Evolutionary conservation across 257 asterid genomes (phyloP).

Genomic region (Solanum boliviense): DNA sequence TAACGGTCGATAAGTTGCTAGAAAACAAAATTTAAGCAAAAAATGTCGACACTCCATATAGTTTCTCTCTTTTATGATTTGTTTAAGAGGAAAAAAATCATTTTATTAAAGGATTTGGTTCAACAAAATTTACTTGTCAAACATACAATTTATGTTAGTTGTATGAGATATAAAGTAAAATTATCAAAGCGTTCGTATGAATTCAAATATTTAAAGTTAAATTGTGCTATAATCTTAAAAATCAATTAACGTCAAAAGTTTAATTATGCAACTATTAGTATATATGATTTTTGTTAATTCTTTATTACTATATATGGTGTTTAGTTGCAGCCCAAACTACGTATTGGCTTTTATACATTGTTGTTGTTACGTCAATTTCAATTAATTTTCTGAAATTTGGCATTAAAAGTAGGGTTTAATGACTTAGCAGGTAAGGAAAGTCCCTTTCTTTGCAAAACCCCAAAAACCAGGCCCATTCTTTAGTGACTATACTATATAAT

Average conservation of each 20-base stretch:
- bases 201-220: not conserved
- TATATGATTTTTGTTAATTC: not conserved
- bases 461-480: not conserved
- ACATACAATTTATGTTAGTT: no score
- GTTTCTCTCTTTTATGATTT: no score
- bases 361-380: not conserved
- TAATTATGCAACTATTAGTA: not conserved
- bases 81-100: no score
- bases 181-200: not conserved
- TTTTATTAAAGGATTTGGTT: not conserved
- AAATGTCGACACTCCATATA: no score
- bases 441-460: not conserved
- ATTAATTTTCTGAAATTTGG: not conserved
- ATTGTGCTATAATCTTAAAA: not conserved
- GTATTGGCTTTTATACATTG: not conserved
- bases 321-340: not conserved
- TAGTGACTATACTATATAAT: not conserved
- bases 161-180: not conserved
- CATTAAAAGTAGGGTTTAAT: not conserved
- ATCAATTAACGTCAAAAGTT: not conserved
- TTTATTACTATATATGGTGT: not conserved
- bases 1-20: not conserved
- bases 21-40: not conserved
- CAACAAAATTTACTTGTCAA: no score
- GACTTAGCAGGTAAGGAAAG: not conserved